Evolutionary conservation across 805 yeast species (phyloP).

Genomic region (Wickerhamiella cacticola): DNA sequence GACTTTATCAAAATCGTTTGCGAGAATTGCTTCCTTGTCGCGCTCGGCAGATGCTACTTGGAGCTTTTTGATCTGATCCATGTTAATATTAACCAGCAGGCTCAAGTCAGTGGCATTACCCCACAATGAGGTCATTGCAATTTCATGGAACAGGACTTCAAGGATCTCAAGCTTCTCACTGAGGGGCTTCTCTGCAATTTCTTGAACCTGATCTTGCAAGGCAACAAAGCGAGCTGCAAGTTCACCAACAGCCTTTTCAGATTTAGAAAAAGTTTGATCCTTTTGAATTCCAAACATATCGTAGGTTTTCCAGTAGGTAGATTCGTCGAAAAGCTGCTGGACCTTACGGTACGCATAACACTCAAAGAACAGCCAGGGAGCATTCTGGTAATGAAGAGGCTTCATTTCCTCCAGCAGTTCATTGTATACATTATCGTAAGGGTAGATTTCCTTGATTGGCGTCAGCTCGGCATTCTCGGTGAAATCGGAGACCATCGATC

Average conservation of each 20-base stretch:
- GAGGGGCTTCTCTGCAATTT: background rate
- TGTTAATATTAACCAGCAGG: slow-evolving; percentile 51
- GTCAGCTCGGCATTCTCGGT: slow-evolving; percentile 31
- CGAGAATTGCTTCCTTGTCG: slow-evolving; percentile 62
- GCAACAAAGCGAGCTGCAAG: slow-evolving; percentile 53
- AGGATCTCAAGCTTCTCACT: slow-evolving; percentile 31
- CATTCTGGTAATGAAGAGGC: slow-evolving; percentile 56
- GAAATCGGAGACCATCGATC: slow-evolving; percentile 31
- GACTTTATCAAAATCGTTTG: slow-evolving; percentile 58
- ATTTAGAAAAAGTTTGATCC: slow-evolving; percentile 59
- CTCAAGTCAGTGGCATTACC: slow-evolving; percentile 97
- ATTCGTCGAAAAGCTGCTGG: slow-evolving; percentile 25
- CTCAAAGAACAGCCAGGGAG: slow-evolving; percentile 87
- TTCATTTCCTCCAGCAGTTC: slow-evolving; percentile 33
- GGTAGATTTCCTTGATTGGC: slow-evolving; percentile 34
- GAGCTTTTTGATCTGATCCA: slow-evolving; percentile 79
- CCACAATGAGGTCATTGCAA: slow-evolving; percentile 84
- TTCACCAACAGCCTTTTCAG: slow-evolving; percentile 68
- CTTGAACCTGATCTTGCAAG: slow-evolving; percentile 26
- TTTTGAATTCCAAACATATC: slow-evolving; percentile 69
- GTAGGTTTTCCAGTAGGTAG: slow-evolving; percentile 39
- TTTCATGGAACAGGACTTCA: slow-evolving; percentile 60
- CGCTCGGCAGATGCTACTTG: slow-evolving; percentile 79
- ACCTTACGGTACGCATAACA: slow-evolving; percentile 62
- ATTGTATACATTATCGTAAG: slow-evolving; percentile 45